A percentile compares a stretch with the other conserved stretches of the same genome.
These are phyloP conservation scores for Diplodia intermedia DNA, from an alignment of 2,329 filamentous ascomycete species.

Conservation along the genomic window DNA sequence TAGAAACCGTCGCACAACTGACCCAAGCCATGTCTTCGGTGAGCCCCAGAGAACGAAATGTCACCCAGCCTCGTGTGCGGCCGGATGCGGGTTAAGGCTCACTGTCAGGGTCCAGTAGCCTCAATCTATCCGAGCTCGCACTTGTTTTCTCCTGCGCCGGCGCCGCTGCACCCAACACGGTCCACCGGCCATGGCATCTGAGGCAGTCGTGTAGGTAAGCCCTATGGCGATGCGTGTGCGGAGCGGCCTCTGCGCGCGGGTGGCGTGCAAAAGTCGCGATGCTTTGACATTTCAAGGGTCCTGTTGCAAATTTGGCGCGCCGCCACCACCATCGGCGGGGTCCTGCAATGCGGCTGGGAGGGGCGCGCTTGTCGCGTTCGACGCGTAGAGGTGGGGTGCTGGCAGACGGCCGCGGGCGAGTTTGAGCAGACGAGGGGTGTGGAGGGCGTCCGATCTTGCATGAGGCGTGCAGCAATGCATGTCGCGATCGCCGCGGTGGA, in stretches of 20 bases:
- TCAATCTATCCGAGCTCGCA: conserved; percentile 22
- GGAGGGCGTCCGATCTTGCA: conserved; percentile 27
- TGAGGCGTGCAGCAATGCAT: conserved; percentile 24
- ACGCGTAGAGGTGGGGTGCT: conserved; percentile 2
- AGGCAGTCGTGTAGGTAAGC: conserved; percentile 6
- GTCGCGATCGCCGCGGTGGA: conserved; percentile 12
- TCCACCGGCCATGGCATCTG: conserved; percentile 10
- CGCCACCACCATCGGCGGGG: neutral
- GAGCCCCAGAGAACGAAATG: conserved; percentile 1
- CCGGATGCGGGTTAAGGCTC: conserved; percentile 12
- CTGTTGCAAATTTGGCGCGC: neutral
- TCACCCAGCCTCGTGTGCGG: conserved; percentile 7
- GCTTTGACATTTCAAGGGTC: conserved; percentile 6
- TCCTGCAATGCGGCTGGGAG: conserved; percentile 11
- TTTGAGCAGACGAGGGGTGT: conserved; percentile 9
- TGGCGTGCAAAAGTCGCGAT: conserved; percentile 4
- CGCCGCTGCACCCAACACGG: conserved; percentile 4
- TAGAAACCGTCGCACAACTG: conserved; percentile 23
- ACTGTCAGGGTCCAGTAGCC: conserved; percentile 20
- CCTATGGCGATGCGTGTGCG: conserved; percentile 16
- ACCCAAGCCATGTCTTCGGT: conserved; percentile 22
- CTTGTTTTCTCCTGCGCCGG: conserved; percentile 11
- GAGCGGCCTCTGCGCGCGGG: conserved; percentile 24
- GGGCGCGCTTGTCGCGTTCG: neutral
- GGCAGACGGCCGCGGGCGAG: conserved; percentile 7